phyloP scores from a whole-genome alignment of 1,139 yeast species.

The Suhomyces bribrorum region DNA sequence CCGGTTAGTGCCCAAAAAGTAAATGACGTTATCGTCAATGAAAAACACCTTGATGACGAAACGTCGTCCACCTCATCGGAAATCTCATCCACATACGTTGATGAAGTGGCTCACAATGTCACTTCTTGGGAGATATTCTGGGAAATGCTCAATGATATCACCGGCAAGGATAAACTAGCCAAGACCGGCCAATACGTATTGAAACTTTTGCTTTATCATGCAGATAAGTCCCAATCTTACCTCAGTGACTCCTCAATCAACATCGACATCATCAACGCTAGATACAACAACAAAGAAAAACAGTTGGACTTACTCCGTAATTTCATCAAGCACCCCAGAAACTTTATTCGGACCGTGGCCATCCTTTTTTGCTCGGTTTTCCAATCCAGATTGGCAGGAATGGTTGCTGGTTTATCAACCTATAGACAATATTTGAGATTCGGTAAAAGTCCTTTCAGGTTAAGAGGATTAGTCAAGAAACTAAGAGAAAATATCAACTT shows the following conservation, averaged over 20 bases:
- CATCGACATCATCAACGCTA: slow-evolving; percentile 29
- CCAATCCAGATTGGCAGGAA: slow-evolving; percentile 42
- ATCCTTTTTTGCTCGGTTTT: slow-evolving; percentile 34
- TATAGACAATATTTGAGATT: slow-evolving; percentile 72
- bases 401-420: slow-evolving; percentile 53
- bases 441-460: slow-evolving; percentile 69
- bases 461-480: slow-evolving; percentile 31
- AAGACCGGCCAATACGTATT: slow-evolving; percentile 62
- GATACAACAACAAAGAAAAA: slow-evolving; percentile 38
- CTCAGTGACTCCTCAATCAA: slow-evolving; percentile 38
- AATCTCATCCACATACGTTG: background rate
- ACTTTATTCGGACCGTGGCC: slow-evolving; percentile 38
- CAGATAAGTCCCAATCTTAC: slow-evolving; percentile 40
- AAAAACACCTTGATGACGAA: slow-evolving; percentile 9
- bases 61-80: slow-evolving; percentile 11
- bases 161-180: slow-evolving; percentile 72
- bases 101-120: slow-evolving; percentile 1
- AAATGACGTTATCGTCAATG: slow-evolving; percentile 8
- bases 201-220: slow-evolving; percentile 53
- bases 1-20: slow-evolving; percentile 25
- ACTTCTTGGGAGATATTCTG: slow-evolving; percentile 46
- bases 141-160: slow-evolving; percentile 51
- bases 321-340: slow-evolving; percentile 44
- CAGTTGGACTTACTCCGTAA: slow-evolving; percentile 37
- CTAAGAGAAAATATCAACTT: slow-evolving; percentile 15